Evolutionary conservation across 2,329 filamentous ascomycete species (phyloP).

Genomic region (Teratosphaeria destructans): DNA sequence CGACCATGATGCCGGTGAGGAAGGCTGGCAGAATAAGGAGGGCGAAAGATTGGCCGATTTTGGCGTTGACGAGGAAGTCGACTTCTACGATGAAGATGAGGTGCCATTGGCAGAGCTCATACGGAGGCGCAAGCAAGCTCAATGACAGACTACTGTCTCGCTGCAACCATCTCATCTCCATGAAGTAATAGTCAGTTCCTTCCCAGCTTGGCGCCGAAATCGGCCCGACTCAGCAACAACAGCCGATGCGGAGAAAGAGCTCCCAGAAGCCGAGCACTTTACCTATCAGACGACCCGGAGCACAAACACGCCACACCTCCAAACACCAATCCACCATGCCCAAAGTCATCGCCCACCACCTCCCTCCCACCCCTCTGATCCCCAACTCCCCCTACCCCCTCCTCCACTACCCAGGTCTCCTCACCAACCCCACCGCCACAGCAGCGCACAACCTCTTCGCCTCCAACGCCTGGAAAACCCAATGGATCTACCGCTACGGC

Average conservation of each 20-base stretch:
- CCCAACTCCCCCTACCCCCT: constrained; percentile 45
- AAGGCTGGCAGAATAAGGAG: constrained; percentile 63
- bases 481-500: constrained; percentile 50
- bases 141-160: not conserved
- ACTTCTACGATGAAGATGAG: constrained; percentile 58
- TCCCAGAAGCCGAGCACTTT: not conserved
- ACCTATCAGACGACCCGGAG: not conserved
- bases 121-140: constrained; percentile 36
- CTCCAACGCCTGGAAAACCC: constrained; percentile 41
- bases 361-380: constrained; percentile 36
- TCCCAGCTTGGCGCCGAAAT: not conserved
- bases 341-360: constrained; percentile 28
- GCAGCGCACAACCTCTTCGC: constrained; percentile 37
- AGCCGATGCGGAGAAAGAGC: not conserved
- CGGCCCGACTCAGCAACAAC: not conserved
- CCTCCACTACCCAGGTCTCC: constrained; percentile 42
- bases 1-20: constrained; percentile 38
- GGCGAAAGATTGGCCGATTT: constrained; percentile 66
- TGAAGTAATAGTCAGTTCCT: not conserved
- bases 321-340: constrained; percentile 11
- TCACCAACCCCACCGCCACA: constrained; percentile 19
- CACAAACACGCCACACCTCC: not conserved
- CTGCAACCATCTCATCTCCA: not conserved
- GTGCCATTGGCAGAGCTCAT: constrained; percentile 61
- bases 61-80: constrained; percentile 67